Evolutionary conservation across 2,329 filamentous ascomycete genomes (phyloP).

Genomic region (Neurospora sp.): DNA sequence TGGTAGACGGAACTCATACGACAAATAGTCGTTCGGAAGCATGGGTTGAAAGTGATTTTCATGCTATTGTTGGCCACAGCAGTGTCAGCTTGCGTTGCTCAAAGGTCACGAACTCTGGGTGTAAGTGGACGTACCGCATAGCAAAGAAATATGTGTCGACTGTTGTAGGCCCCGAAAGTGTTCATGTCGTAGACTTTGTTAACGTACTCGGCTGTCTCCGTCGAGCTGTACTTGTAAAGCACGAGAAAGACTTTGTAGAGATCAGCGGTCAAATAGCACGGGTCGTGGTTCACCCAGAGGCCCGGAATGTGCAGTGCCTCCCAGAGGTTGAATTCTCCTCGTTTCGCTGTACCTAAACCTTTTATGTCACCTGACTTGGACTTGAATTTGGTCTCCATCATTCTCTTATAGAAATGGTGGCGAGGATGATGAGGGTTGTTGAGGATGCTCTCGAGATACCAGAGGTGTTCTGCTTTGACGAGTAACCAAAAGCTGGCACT

Average conservation of each 20-base stretch:
- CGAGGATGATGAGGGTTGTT: constrained; percentile 17
- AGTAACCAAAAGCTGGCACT: constrained; percentile 16
- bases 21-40: constrained; percentile 21
- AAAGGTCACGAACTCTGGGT: neutral
- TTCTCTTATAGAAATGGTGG: constrained; percentile 20
- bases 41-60: constrained; percentile 24
- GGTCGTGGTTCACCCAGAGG: constrained; percentile 20
- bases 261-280: constrained; percentile 24
- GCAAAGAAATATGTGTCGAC: constrained; percentile 23
- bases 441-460: constrained; percentile 20
- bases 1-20: constrained; percentile 25
- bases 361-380: neutral
- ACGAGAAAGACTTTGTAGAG: constrained; percentile 24
- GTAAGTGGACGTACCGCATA: constrained; percentile 10
- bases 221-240: constrained; percentile 19
- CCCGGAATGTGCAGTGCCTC: constrained; percentile 22
- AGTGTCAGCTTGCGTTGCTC: neutral
- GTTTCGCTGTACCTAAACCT: too few species aligned
- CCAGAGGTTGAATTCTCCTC: constrained; percentile 19
- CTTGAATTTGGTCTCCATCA: neutral
- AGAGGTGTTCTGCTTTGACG: constrained; percentile 26
- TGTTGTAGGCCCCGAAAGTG: constrained; percentile 23
- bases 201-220: neutral
- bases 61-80: constrained; percentile 1
- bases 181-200: constrained; percentile 18